Evolutionary conservation across 1,139 yeast species (phyloP).

Genomic region (Yamadazyma kanchanaburiensis): DNA sequence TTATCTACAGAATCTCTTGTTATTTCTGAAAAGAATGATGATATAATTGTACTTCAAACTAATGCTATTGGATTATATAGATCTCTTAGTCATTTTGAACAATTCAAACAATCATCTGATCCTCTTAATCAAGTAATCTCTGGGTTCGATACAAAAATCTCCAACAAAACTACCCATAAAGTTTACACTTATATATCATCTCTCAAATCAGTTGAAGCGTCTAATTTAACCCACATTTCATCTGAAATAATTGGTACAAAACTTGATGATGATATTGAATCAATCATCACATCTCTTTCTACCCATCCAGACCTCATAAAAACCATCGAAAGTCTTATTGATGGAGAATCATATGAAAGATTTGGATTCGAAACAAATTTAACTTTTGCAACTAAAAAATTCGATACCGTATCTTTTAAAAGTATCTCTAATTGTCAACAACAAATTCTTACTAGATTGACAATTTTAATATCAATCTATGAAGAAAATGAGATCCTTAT

Average conservation of each 20-base stretch:
- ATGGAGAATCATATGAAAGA: slow-evolving; percentile 7
- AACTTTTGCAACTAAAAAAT: slow-evolving; percentile 4
- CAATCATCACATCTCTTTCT: slow-evolving; percentile 11
- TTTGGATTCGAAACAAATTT: slow-evolving; percentile 6
- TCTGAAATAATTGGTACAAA: slow-evolving; percentile 8
- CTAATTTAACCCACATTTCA: slow-evolving; percentile 6
- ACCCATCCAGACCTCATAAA: slow-evolving; percentile 7
- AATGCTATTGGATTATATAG: slow-evolving; percentile 35
- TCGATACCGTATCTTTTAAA: slow-evolving; percentile 6
- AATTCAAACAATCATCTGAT: slow-evolving; percentile 16
- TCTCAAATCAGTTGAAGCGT: slow-evolving; percentile 1
- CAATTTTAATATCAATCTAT: slow-evolving; percentile 11
- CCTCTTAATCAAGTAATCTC: slow-evolving; percentile 5
- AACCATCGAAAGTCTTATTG: slow-evolving; percentile 19
- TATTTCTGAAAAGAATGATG: slow-evolving; percentile 9
- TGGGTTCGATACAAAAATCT: slow-evolving; percentile 13
- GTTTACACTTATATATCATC: slow-evolving; percentile 12
- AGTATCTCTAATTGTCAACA: slow-evolving; percentile 10
- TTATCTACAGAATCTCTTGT: slow-evolving; percentile 51
- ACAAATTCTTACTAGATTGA: slow-evolving; percentile 6
- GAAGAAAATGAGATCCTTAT: slow-evolving; percentile 8
- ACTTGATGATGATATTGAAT: slow-evolving; percentile 5
- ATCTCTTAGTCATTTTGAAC: slow-evolving; percentile 32
- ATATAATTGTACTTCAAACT: slow-evolving; percentile 22
- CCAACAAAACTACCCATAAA: slow-evolving; percentile 23